Evolutionary conservation across 192 early-diverging fungal genomes (phyloP).

Genomic region (Gigaspora rosea): DNA sequence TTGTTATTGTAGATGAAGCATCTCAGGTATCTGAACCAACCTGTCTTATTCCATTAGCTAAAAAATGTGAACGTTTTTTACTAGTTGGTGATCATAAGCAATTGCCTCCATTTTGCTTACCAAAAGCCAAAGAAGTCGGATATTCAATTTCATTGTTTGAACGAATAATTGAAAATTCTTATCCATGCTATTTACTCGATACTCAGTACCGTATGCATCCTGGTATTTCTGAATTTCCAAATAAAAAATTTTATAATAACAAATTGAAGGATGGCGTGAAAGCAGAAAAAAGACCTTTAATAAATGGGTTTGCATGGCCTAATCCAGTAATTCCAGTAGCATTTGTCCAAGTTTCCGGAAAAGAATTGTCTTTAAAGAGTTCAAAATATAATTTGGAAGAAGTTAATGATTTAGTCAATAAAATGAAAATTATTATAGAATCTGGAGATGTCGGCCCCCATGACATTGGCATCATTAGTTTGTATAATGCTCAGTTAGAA

Average conservation of each 20-base stretch:
- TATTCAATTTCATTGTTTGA: background rate
- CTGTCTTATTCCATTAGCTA: background rate
- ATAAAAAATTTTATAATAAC: background rate
- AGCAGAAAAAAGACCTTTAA: background rate
- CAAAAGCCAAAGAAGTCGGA: background rate
- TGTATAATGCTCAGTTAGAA: background rate
- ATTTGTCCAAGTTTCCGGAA: background rate
- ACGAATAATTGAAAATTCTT: background rate
- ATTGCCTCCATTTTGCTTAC: background rate
- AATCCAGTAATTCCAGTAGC: background rate
- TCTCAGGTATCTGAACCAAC: background rate
- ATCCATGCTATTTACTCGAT: background rate
- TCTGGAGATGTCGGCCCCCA: background rate
- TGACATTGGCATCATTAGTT: background rate
- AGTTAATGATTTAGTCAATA: background rate
- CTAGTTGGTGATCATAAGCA: background rate
- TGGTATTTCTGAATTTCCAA: background rate
- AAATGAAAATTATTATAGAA: background rate
- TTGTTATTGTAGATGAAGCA: slow-evolving; percentile 4
- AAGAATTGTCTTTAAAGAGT: background rate
- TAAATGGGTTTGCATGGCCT: background rate
- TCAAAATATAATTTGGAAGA: background rate
- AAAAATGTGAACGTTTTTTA: background rate
- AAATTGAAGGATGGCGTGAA: background rate
- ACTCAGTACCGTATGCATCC: background rate